A percentile compares a stretch with the other conserved stretches of the same genome.
Conservation (phyloP, 192 early-diverging fungal species). For the Umbelopsis ramanniana region DNA sequence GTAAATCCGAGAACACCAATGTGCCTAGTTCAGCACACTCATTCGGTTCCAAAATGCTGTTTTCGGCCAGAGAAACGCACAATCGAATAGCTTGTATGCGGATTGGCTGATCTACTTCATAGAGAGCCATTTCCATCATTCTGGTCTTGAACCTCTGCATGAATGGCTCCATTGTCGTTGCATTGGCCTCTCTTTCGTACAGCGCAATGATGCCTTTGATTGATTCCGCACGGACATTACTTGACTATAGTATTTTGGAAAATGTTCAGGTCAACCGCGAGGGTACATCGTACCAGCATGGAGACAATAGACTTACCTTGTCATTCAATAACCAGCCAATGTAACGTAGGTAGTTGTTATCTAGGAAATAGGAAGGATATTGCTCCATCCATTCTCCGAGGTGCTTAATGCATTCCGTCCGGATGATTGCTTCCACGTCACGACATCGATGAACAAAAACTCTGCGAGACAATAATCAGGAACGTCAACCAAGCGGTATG, state of each 20-base stretch:
- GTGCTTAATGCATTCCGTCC: slow-evolving; percentile 81
- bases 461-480: slow-evolving; percentile 36
- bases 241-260: not conserved
- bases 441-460: slow-evolving; percentile 91
- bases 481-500: too few species aligned
- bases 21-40: slow-evolving; percentile 64
- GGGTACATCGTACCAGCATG: not conserved
- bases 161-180: slow-evolving; percentile 61
- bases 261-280: not conserved
- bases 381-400: slow-evolving; percentile 79
- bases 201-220: slow-evolving; percentile 66
- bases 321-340: slow-evolving; percentile 90
- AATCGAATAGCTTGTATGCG: slow-evolving; percentile 57
- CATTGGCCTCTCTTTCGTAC: slow-evolving; percentile 59
- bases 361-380: slow-evolving; percentile 74
- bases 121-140: slow-evolving; percentile 76
- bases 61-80: slow-evolving; percentile 45
- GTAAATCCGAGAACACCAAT: slow-evolving; percentile 74
- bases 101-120: slow-evolving; percentile 63
- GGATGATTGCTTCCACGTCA: slow-evolving; percentile 85
- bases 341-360: slow-evolving; percentile 78
- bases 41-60: slow-evolving; percentile 65
- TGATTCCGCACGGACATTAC: slow-evolving; percentile 67
- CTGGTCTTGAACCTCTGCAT: slow-evolving; percentile 71
- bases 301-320: slow-evolving; percentile 44